Conservation (phyloP, 176 grass and related monocot species). For the Eremochloa ophiuroides region DNA sequence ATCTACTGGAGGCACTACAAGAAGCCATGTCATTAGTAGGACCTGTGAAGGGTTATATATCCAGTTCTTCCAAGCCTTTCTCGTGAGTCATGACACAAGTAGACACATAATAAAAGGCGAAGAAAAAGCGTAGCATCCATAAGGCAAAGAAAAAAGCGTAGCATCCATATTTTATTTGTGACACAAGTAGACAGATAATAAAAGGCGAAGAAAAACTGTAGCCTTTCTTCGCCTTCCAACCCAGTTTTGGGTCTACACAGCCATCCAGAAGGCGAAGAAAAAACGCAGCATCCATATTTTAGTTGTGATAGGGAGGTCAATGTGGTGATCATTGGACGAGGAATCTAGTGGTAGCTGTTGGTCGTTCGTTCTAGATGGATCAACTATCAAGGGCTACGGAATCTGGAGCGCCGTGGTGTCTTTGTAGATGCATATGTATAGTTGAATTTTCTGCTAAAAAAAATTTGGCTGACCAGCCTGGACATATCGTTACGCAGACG, state of each 20-base stretch:
- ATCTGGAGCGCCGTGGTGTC: neutral
- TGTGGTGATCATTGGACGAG: neutral
- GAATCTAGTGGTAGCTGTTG: neutral
- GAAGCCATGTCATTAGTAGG: slow-evolving; percentile 62
- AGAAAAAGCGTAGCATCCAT: too few relatives aligned
- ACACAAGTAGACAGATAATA: too few relatives aligned
- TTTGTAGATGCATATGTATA: neutral
- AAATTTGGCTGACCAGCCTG: too few relatives aligned
- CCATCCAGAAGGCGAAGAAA: too few relatives aligned
- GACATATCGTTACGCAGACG: too few relatives aligned
- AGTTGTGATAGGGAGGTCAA: neutral
- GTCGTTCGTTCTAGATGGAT: neutral
- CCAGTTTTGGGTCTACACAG: neutral
- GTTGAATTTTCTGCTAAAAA: neutral
- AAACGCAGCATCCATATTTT: neutral
- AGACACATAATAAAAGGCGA: neutral
- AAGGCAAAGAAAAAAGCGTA: neutral
- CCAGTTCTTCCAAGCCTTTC: neutral
- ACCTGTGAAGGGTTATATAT: slow-evolving; percentile 59
- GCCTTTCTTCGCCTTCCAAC: too few relatives aligned
- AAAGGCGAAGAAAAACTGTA: too few relatives aligned
- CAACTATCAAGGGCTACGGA: neutral
- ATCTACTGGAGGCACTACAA: slow-evolving; percentile 63
- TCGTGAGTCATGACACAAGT: slow-evolving; percentile 7
- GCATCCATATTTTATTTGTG: neutral